Conservation (phyloP, 2,329 filamentous ascomycete genomes). For the Didymella sp. region DNA sequence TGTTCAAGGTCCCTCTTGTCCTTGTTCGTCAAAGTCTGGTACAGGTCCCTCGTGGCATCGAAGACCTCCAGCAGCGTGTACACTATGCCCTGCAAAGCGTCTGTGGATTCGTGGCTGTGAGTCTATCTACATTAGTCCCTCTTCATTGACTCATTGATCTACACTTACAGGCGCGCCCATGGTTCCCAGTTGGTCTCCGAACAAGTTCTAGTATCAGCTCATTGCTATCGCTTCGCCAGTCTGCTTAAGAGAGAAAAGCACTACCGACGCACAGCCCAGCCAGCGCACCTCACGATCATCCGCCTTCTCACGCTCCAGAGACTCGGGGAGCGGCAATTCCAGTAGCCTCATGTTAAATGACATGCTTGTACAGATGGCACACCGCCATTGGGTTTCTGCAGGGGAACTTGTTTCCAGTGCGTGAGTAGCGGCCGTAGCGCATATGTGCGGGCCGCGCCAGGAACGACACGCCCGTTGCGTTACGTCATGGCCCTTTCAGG, state of each 20-base stretch:
- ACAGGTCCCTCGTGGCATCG: constrained; percentile 45
- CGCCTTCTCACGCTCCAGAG: constrained; percentile 19
- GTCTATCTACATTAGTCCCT: constrained; percentile 29
- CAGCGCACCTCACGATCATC: constrained; percentile 31
- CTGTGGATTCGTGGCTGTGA: constrained; percentile 32
- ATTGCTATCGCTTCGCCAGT: constrained; percentile 22
- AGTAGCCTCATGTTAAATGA: constrained; percentile 39
- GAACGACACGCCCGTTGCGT: constrained; percentile 36
- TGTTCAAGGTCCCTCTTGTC: constrained; percentile 45
- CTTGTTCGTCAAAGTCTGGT: constrained; percentile 40
- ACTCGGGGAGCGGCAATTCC: constrained; percentile 12
- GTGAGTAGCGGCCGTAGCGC: constrained; percentile 30
- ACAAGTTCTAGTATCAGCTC: constrained; percentile 19
- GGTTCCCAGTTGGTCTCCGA: constrained; percentile 19
- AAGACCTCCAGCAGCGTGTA: constrained; percentile 45
- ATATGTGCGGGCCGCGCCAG: constrained; percentile 33
- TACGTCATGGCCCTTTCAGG: constrained; percentile 13
- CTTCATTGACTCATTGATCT: not conserved
- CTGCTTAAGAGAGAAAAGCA: constrained; percentile 26
- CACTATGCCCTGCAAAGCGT: constrained; percentile 43
- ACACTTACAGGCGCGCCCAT: constrained; percentile 40
- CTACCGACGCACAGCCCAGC: constrained; percentile 22
- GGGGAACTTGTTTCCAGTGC: constrained; percentile 25
- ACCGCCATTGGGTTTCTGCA: constrained; percentile 39
- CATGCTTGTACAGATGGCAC: constrained; percentile 48